A percentile compares a stretch with the other conserved stretches of the same genome.
These are phyloP conservation scores for Fraxinus floribunda DNA, from an alignment of 305 asterid species.

Conservation along the genomic window DNA sequence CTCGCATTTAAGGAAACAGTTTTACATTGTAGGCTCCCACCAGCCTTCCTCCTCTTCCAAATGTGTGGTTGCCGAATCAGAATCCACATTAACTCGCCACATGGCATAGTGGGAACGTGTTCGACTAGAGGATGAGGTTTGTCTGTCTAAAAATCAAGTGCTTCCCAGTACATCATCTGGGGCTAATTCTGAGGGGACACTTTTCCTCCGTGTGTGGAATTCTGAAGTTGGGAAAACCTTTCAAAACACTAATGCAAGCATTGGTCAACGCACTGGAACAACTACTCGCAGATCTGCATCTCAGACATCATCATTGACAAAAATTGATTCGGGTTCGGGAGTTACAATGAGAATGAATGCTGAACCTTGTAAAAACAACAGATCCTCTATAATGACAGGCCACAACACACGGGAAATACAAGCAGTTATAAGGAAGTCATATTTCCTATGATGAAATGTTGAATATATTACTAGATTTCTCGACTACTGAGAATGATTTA, in stretches of 20 bases:
- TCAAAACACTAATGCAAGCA: constrained; percentile 26
- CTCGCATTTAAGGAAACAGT: constrained; percentile 53
- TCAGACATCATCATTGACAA: constrained; percentile 43
- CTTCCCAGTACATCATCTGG: constrained; percentile 20
- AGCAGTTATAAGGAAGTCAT: constrained; percentile 36
- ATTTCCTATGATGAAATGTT: constrained; percentile 28
- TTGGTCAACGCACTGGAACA: constrained; percentile 16
- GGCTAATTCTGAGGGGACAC: constrained; percentile 33
- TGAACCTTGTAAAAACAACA: constrained; percentile 19
- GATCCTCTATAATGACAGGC: constrained; percentile 19
- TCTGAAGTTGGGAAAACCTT: constrained; percentile 56
- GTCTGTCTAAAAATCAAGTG: constrained; percentile 22
- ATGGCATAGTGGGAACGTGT: constrained; percentile 40
- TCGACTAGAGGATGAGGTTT: constrained; percentile 38
- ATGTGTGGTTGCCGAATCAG: constrained; percentile 22
- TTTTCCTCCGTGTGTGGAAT: constrained; percentile 55
- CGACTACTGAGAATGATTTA: constrained; percentile 32
- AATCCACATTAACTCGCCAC: constrained; percentile 30
- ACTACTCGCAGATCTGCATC: constrained; percentile 41
- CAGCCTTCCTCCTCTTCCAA: constrained; percentile 30
- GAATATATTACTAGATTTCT: constrained; percentile 47
- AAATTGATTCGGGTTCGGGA: constrained; percentile 37
- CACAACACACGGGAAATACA: constrained; percentile 15
- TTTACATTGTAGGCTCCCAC: constrained; percentile 10
- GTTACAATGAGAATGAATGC: constrained; percentile 7